Conservation (phyloP, 2,329 filamentous ascomycete genomes). For the Septoria petroselini region DNA sequence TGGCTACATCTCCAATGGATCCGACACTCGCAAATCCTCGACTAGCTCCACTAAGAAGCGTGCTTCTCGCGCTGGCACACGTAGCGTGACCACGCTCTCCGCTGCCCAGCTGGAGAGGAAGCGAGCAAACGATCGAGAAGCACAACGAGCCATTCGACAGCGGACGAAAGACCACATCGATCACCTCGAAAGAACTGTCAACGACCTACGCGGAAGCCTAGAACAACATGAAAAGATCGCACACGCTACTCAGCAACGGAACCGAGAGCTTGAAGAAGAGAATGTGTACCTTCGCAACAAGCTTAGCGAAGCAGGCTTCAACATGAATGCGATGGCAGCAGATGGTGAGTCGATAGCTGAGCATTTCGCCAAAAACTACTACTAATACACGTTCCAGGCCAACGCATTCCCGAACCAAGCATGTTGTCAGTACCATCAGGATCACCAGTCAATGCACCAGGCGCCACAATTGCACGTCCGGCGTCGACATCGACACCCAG, state of each 20-base stretch:
- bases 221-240: conserved; percentile 48
- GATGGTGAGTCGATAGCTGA: conserved; percentile 18
- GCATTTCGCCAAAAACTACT: no score
- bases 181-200: conserved; percentile 53
- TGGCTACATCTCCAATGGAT: conserved; percentile 33
- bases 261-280: conserved; percentile 55
- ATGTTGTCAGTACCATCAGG: conserved; percentile 27
- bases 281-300: conserved; percentile 52
- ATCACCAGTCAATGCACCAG: conserved; percentile 28
- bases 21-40: conserved; percentile 30
- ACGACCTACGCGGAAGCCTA: conserved; percentile 50
- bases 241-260: conserved; percentile 52
- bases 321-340: conserved; percentile 18
- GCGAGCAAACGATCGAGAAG: conserved; percentile 59
- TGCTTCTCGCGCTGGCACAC: conserved; percentile 54
- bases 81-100: conserved; percentile 57
- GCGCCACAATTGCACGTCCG: conserved; percentile 29
- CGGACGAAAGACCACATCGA: conserved; percentile 60
- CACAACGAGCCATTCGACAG: conserved; percentile 58
- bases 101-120: conserved; percentile 59
- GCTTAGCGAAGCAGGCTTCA: conserved; percentile 46
- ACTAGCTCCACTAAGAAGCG: conserved; percentile 44
- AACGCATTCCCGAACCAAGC: conserved; percentile 25
- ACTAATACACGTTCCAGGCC: conserved; percentile 21
- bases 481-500: conserved; percentile 31